These are phyloP conservation scores for Metarhizium sp. DNA, from an alignment of 2,329 filamentous ascomycete species.

Conservation along the genomic window DNA sequence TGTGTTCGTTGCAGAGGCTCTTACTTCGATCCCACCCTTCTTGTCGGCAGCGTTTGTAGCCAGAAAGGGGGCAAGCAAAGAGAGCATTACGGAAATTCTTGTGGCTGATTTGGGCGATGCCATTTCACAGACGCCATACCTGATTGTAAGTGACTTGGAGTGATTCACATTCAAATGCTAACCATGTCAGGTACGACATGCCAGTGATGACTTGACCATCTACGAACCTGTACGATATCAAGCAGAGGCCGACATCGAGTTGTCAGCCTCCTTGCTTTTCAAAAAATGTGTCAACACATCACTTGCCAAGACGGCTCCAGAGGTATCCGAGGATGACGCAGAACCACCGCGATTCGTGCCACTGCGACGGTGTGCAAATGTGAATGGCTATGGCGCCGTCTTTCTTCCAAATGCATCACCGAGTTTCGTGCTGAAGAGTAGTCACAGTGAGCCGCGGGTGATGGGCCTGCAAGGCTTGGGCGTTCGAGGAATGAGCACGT, in stretches of 20 bases:
- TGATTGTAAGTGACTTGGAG: slow-evolving; percentile 53
- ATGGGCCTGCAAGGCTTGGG: slow-evolving; percentile 60
- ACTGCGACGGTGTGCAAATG: slow-evolving; percentile 48
- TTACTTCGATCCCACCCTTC: slow-evolving; percentile 69
- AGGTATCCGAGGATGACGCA: slow-evolving; percentile 41
- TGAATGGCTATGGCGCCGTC: slow-evolving; percentile 73
- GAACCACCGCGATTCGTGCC: slow-evolving; percentile 39
- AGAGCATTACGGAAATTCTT: slow-evolving; percentile 68
- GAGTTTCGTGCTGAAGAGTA: slow-evolving; percentile 73
- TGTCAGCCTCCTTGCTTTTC: slow-evolving; percentile 58
- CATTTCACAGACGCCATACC: slow-evolving; percentile 60
- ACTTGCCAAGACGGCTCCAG: slow-evolving; percentile 48
- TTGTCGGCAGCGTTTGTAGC: slow-evolving; percentile 62
- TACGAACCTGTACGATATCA: slow-evolving; percentile 67
- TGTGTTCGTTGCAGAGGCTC: slow-evolving; percentile 64
- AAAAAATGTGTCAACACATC: slow-evolving; percentile 63
- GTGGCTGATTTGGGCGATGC: slow-evolving; percentile 78
- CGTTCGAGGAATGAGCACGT: slow-evolving; percentile 62
- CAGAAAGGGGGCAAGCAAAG: slow-evolving; percentile 62
- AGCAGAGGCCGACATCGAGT: slow-evolving; percentile 24
- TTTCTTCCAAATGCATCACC: slow-evolving; percentile 76
- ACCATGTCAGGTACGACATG: slow-evolving; percentile 52
- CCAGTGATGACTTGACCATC: slow-evolving; percentile 72
- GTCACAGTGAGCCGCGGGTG: slow-evolving; percentile 66
- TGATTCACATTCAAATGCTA: neutral